Evolutionary conservation across 257 asterid species (phyloP), one percentile per base, ranked within the genome.

Genomic region (Nicotiana attenuata): DNA sequence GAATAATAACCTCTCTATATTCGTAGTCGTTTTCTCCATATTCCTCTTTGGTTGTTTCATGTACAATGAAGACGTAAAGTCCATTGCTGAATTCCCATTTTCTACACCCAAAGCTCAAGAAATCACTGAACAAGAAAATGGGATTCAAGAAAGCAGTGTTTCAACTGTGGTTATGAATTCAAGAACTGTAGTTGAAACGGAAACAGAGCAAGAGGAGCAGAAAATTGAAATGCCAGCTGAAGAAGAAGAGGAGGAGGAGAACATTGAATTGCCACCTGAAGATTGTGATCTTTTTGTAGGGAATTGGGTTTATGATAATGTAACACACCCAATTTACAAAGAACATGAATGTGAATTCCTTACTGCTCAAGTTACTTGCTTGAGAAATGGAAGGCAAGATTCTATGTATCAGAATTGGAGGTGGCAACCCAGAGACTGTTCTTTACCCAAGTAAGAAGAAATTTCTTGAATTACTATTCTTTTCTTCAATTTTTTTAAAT

Each of bases 401-500:
- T 86, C 93, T 38, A 33, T 87, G 85, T 91, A 85, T 73, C 98
- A 94, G 93, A 87, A 90, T 1, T 94, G 98, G 98, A 90, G 89
- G 53, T 94, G 97, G 98, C 97, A 92, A 79, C 97, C 98, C 57
- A 88, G 80, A 81, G 92, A 89, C 22, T 94, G 98, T 84, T 87
- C 93, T 75, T 83, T 94, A 88, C 97, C 98, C 38, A 90, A 89
- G 97, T 89, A 82, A 71, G 84, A 73, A 13, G 19, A 29, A 59
- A 29, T 26, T 28, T 41, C 14, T 24, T 50, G 3, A 45, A 29
- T 69, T 53, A 76, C 55, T 75, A 38, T 28, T 60, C 29, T 5
- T 60, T 29, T n/a, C 7, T 53, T 17, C 0, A 35, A 15, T 24
- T 8, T 41, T 41, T 4, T 22, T 26, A 41, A 5, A 20, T 50